Percentiles rank a stretch among this genome's conserved stretches.
phyloP scores from a whole-genome alignment of 148 eudicot species.

The Diospyros kaki region DNA sequence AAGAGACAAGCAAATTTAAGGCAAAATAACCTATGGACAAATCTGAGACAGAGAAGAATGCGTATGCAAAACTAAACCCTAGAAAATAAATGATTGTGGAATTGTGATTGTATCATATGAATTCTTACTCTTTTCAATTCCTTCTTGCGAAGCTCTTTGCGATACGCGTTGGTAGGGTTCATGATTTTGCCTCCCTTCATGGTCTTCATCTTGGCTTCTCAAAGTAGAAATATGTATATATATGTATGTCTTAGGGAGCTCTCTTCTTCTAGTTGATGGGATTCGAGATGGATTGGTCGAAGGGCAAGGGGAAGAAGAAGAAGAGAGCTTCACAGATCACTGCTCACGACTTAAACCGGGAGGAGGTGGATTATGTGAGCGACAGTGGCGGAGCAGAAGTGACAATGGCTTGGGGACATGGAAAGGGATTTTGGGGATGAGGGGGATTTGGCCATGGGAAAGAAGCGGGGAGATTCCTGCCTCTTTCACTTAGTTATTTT shows the following conservation, averaged over 20 bases:
- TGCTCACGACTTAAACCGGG: too few species aligned
- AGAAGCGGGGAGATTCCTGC: too few species aligned
- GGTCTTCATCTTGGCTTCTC: conserved; percentile 62
- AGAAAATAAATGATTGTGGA: not conserved
- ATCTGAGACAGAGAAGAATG: not conserved
- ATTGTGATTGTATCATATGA: not conserved
- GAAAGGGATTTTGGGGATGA: too few species aligned
- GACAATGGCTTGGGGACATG: too few species aligned
- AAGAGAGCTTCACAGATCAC: too few species aligned
- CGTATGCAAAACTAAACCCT: not conserved
- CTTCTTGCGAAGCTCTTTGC: conserved; percentile 86
- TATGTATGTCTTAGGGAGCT: not conserved
- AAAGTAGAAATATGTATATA: not conserved
- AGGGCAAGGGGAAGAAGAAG: not conserved
- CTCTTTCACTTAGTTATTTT: too few species aligned
- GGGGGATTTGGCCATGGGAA: too few species aligned
- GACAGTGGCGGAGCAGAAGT: too few species aligned
- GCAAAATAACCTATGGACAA: not conserved
- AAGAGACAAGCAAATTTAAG: not conserved
- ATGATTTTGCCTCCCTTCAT: conserved; percentile 91
- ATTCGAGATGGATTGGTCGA: not conserved
- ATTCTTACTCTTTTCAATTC: conserved; percentile 71
- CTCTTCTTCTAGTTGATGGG: conserved; percentile 8
- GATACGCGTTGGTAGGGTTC: conserved; percentile 97
- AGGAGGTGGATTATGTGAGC: too few species aligned